Evolutionary conservation across 2,329 filamentous ascomycete species (phyloP).

Genomic region (Chrysosporium queenslandicum): DNA sequence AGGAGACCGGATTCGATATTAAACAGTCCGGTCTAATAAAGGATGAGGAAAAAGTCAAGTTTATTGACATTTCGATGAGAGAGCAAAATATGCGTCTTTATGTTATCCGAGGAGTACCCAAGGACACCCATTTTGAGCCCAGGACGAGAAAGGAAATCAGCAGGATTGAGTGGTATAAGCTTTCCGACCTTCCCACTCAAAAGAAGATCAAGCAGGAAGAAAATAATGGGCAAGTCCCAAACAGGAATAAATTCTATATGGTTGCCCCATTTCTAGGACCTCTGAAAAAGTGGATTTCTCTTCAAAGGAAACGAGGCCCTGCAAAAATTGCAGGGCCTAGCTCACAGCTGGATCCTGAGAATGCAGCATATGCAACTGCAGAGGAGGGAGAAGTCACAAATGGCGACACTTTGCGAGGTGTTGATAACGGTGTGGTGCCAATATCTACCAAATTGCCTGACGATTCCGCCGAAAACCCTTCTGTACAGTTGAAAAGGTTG

Average conservation of each 20-base stretch:
- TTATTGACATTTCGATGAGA: slow-evolving; percentile 78
- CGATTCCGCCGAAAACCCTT: slow-evolving; percentile 36
- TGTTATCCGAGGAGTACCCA: slow-evolving; percentile 78
- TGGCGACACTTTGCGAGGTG: slow-evolving; percentile 17
- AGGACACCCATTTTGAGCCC: slow-evolving; percentile 79
- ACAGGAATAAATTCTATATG: slow-evolving; percentile 89
- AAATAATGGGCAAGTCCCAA: slow-evolving; percentile 4
- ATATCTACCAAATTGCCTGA: slow-evolving; percentile 35
- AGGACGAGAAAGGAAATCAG: slow-evolving; percentile 94
- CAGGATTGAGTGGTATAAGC: slow-evolving; percentile 88
- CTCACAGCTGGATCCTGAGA: slow-evolving; percentile 29
- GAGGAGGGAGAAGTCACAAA: slow-evolving; percentile 19
- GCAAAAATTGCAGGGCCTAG: slow-evolving; percentile 36
- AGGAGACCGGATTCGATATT: slow-evolving; percentile 89
- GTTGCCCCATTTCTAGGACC: slow-evolving; percentile 83
- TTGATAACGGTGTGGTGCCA: slow-evolving; percentile 18
- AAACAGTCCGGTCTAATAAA: slow-evolving; percentile 64
- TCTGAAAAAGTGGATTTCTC: slow-evolving; percentile 81
- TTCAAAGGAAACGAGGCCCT: slow-evolving; percentile 65
- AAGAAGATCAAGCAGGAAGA: slow-evolving; percentile 60
- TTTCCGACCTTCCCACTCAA: slow-evolving; percentile 77
- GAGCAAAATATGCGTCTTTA: slow-evolving; percentile 91
- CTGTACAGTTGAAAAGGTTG: slow-evolving; percentile 44
- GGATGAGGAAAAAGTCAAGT: slow-evolving; percentile 61
- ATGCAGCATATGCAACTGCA: slow-evolving; percentile 14